These are phyloP conservation scores for Suillus sp. DNA, from an alignment of 768 basidiomycete genomes.

Conservation along the genomic window DNA sequence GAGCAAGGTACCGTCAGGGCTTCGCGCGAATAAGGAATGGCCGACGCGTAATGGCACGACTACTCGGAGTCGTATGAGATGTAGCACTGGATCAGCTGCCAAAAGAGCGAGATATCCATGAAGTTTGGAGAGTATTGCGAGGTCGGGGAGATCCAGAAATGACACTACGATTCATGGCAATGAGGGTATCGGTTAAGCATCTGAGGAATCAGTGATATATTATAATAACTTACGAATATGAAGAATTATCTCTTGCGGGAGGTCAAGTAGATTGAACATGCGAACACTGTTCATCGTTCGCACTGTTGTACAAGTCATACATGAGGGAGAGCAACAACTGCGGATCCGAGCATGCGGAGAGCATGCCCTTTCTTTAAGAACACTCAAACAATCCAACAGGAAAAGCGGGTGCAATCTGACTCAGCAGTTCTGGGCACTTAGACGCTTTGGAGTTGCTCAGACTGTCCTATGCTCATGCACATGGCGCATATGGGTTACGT, in stretches of 20 bases:
- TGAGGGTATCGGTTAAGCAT: not conserved
- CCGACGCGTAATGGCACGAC: slow-evolving; percentile 68
- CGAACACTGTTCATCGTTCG: not conserved
- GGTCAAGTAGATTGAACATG: slow-evolving; percentile 25
- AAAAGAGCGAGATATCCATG: slow-evolving; percentile 50
- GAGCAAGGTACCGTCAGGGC: slow-evolving; percentile 54
- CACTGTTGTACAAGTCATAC: slow-evolving; percentile 4
- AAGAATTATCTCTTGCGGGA: slow-evolving; percentile 61
- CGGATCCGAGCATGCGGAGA: not conserved
- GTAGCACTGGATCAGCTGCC: slow-evolving; percentile 64
- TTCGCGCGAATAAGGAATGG: slow-evolving; percentile 63
- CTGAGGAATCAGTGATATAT: not conserved
- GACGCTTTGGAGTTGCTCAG: not conserved
- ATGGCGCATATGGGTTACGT: not conserved
- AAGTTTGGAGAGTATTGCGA: slow-evolving; percentile 52
- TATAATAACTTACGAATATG: slow-evolving; percentile 52
- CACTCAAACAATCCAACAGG: not conserved
- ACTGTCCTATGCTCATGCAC: not conserved
- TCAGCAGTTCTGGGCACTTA: not conserved
- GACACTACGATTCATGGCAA: slow-evolving; percentile 46
- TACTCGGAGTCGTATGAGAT: slow-evolving; percentile 59
- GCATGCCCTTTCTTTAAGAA: not conserved
- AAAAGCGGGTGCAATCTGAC: slow-evolving; percentile 2
- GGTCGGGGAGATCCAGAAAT: slow-evolving; percentile 74
- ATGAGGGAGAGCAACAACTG: not conserved